Base-by-base conservation (phyloP, 805 yeast genomes). In the Wickerhamomyces sydowiorum region DNA sequence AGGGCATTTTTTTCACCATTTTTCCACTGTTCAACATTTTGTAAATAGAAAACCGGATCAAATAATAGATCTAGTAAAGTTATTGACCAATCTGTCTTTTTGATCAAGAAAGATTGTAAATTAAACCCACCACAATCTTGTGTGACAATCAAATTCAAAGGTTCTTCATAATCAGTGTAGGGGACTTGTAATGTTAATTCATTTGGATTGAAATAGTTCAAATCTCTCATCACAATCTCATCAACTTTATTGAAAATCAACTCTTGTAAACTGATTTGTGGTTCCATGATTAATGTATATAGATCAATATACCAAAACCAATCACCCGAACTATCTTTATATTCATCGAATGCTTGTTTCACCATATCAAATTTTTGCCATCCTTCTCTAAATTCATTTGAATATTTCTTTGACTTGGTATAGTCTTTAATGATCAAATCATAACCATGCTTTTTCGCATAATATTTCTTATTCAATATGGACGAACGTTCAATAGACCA, bases 401-500 rank as follows among this genome's bases (percentile, higher is more conserved):
- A 71, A 50, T 73, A 73, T 38, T 70, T 58, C 50, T 72, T 73
- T 46, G 69, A 65, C 48, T 65, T 64, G 24, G 75, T 71, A 57
- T 67, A 61, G 45, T 72, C 74, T 49, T 63, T 65, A 40, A 73
- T 62, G 4, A 73, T 62, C 40, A 73, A 55, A 23, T 73, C 75
- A 45, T 73, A 73, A 1, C 75, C 75, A 47, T 73, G 78, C 15
- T 59, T 54, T 34, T 62, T 64, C n/a, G 76, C 69, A 44, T 73
- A 73, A 38, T 64, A 66, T 52, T 65, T 70, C 51, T 73, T 73
- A 57, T 73, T 72, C 29, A 72, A 53, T 22, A 73, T 65, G 3
- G 75, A 68, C 3, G 72, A 61, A 28, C 75, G 63, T 53, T 73
- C 79, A 50, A 72, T 68, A 9, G 72, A 61, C 73, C 73, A 68